Evolutionary conservation across 225 moss, liverwort and hornwort species (phyloP), one percentile per base, ranked within the genome.

Genomic region (Neckera pumila): DNA sequence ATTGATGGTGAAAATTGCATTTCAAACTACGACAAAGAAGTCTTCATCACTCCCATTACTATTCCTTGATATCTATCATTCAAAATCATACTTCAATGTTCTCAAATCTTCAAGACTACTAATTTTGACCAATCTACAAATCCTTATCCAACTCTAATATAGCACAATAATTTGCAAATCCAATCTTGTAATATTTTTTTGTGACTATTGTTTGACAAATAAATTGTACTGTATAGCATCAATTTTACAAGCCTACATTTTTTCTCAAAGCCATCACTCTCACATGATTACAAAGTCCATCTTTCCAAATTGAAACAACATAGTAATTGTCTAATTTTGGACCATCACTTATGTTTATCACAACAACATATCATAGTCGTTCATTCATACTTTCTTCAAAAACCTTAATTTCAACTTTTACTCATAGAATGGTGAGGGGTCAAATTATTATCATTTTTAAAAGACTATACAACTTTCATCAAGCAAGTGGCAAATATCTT

Each of bases 361-460:
- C 10, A 66, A 67, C n/a, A 67, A 12, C 7, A 4, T 38, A 38
- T n/a, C 7, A 34, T 65, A 34, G 9, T 18, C 34, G 9, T 33
- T 64, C n/a, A n/a, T 65, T 12, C 4, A 67, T 0, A 17, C 7
- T 12, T 67, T 12, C 22, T n/a, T 38, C n/a, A 38, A n/a, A 67
- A 7, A 4, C 38, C 10, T 22, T 12, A 67, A n/a, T 12, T 22
- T 67, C 38, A n/a, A 38, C 22, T 21, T 34, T 11, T 7, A 38
- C 4, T 67, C 7, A n/a, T 1, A 22, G 2, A 38, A 38, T 12
- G 12, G 4, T 22, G 4, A 3, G n/a, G 21, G 5, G 0, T 67
- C 11, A 38, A 22, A 38, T 7, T 22, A 22, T 12, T 7, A 67
- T 21, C 67, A 22, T 21, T 4, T 38, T 22, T 0, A 0, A 0